Base-by-base conservation (phyloP, 352 stramenopile species). In the Globisporangium echinulatum region DNA sequence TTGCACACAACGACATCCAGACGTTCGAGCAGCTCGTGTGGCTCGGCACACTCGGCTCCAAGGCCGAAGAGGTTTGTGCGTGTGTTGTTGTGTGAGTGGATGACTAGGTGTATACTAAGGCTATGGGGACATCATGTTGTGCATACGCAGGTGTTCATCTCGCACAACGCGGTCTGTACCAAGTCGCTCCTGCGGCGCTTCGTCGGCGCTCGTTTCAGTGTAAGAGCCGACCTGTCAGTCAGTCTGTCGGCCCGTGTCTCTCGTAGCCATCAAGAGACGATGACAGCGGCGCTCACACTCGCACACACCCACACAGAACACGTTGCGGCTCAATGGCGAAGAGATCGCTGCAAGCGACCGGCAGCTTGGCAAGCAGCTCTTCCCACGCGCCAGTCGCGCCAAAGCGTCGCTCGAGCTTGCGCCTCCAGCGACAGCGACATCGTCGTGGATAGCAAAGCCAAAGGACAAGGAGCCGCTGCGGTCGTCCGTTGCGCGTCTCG, bases 1-100 rank as follows among this genome's bases (percentile, higher is more conserved):
- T 92, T 59, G 61, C 69, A n/a, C 62, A 83, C 62, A 92, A 92
- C 55, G 79, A 90, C 57, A 59, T 90, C 15, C 63, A 74, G 4
- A 68, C 69, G 7, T 85, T 90, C 61, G 71, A 88, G 0, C 80
- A 92, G 53, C 59, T 92, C 44, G 36, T 69, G 25, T 92, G 82
- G 82, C 49, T 92, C 14, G 59, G 58, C 7, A 58, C 51, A 15
- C 60, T 90, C 38, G 79, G 79, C 10, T 68, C 61, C 14, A 86
- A 82, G 57, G 72, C 72, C 6, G 82, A 92, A 74, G 82, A 92
- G 69, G 76, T 92, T 43, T 38, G 8, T 25, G 17, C n/a, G 36
- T 14, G 17, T 15, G 15, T 13, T 36, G n/a, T 14, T 14, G 13
- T 10, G 15, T 5, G 33, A 42, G 7, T 44, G 9, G 5, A 15